phyloP scores from a whole-genome alignment of 805 yeast species.

The Kodamaea fukazawae region DNA sequence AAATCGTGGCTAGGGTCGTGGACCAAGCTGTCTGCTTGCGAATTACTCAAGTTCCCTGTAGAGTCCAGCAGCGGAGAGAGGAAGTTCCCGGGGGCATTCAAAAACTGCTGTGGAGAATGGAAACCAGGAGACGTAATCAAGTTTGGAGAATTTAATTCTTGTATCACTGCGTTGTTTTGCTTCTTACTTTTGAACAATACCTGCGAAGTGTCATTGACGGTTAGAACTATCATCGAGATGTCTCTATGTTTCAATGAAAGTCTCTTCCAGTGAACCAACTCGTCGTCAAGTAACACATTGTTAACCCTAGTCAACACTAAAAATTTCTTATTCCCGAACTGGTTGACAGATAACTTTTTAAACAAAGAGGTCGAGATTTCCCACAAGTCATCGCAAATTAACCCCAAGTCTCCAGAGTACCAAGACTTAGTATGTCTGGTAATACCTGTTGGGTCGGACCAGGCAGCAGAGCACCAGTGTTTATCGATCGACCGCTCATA shows the following conservation, averaged over 20 bases:
- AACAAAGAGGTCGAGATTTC: constrained; percentile 49
- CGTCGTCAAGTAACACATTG: constrained; percentile 79
- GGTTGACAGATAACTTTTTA: constrained; percentile 33
- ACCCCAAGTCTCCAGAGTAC: constrained; percentile 42
- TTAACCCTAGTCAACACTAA: constrained; percentile 67
- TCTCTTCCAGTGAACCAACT: constrained; percentile 74
- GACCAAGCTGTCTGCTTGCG: constrained; percentile 13
- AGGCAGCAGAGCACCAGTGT: constrained; percentile 81
- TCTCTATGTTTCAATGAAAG: constrained; percentile 56
- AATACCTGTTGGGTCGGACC: constrained; percentile 83
- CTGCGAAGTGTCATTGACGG: constrained; percentile 62
- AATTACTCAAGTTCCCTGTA: not conserved
- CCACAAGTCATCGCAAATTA: constrained; percentile 68
- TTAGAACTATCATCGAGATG: constrained; percentile 63
- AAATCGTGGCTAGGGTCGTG: constrained; percentile 45
- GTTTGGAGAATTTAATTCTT: constrained; percentile 4
- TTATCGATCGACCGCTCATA: constrained; percentile 79
- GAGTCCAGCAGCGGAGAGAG: constrained; percentile 26
- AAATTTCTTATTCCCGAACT: constrained; percentile 53
- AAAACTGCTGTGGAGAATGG: constrained; percentile 38
- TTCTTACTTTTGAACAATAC: constrained; percentile 20
- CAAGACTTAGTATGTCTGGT: constrained; percentile 63
- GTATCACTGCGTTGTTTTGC: not conserved
- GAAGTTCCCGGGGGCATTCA: constrained; percentile 31
- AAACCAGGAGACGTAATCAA: constrained; percentile 33